phyloP scores from a whole-genome alignment of 2,329 filamentous ascomycete genomes.

The Celoporthe dispersa region DNA sequence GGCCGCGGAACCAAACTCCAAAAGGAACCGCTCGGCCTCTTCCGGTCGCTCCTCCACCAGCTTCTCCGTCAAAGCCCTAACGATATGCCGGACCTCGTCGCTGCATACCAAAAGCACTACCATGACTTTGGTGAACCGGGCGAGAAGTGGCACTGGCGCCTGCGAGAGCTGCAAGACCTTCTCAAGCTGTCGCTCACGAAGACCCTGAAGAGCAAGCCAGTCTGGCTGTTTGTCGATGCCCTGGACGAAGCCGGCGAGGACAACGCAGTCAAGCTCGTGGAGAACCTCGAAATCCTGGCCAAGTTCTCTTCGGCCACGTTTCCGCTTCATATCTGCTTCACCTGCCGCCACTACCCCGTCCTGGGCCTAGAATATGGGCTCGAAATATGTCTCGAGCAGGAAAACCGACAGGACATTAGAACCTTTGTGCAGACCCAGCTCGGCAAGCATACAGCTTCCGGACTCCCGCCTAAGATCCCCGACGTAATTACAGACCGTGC shows the following conservation, averaged over 20 bases:
- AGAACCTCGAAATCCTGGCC: constrained; percentile 33
- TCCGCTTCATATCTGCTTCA: constrained; percentile 38
- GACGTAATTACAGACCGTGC: too few relatives aligned
- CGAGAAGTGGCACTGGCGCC: constrained; percentile 37
- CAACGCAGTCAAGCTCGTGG: constrained; percentile 31
- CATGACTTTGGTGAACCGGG: constrained; percentile 26
- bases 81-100: constrained; percentile 32
- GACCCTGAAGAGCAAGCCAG: constrained; percentile 29
- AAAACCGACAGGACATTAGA: constrained; percentile 39
- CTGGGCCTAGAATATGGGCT: constrained; percentile 31
- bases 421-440: constrained; percentile 36
- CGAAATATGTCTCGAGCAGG: constrained; percentile 38
- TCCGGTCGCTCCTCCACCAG: constrained; percentile 42
- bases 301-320: constrained; percentile 27
- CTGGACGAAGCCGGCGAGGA: constrained; percentile 41
- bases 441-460: too few relatives aligned
- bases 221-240: constrained; percentile 42
- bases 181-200: constrained; percentile 33
- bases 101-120: constrained; percentile 25
- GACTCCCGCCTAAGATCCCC: too few relatives aligned
- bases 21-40: constrained; percentile 40
- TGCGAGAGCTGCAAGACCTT: constrained; percentile 31
- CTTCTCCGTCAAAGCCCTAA: constrained; percentile 35
- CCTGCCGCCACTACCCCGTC: constrained; percentile 41
- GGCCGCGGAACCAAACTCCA: constrained; percentile 39